Conservation (phyloP, 768 basidiomycete genomes). For the Lentinula boryana region DNA sequence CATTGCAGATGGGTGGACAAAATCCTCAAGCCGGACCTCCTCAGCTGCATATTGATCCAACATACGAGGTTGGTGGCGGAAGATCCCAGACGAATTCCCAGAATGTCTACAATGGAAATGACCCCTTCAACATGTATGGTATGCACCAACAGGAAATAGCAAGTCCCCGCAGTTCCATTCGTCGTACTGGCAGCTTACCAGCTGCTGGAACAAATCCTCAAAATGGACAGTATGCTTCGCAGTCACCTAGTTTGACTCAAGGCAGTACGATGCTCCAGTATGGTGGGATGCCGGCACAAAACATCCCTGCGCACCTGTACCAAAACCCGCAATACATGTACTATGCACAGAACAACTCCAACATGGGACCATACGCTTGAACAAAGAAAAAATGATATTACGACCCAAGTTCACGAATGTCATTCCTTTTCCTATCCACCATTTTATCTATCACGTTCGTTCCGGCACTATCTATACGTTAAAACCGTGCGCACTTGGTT, state of each 20-base stretch:
- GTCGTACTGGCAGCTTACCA: constrained; percentile 43
- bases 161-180: constrained; percentile 43
- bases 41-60: constrained; percentile 66
- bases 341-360: constrained; percentile 72
- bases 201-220: constrained; percentile 41
- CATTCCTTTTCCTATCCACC: constrained; percentile 25
- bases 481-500: constrained; percentile 30
- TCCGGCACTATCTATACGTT: constrained; percentile 21
- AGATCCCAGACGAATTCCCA: constrained; percentile 31
- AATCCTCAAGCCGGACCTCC: constrained; percentile 77
- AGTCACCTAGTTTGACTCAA: constrained; percentile 57
- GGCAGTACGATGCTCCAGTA: constrained; percentile 55
- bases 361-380: constrained; percentile 73
- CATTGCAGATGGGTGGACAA: constrained; percentile 85
- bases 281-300: constrained; percentile 49
- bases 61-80: constrained; percentile 38
- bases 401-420: constrained; percentile 36
- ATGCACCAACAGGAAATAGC: constrained; percentile 38
- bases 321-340: constrained; percentile 68
- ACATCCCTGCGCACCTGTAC: constrained; percentile 64
- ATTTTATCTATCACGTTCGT: constrained; percentile 27
- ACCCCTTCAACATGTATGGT: constrained; percentile 49
- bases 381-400: constrained; percentile 10
- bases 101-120: constrained; percentile 31
- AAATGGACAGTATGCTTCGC: constrained; percentile 46